A percentile compares a stretch with the other conserved stretches of the same genome.
These are phyloP conservation scores for Gnaphalium uliginosum DNA, from an alignment of 129 eudicot genomes.

Conservation along the genomic window DNA sequence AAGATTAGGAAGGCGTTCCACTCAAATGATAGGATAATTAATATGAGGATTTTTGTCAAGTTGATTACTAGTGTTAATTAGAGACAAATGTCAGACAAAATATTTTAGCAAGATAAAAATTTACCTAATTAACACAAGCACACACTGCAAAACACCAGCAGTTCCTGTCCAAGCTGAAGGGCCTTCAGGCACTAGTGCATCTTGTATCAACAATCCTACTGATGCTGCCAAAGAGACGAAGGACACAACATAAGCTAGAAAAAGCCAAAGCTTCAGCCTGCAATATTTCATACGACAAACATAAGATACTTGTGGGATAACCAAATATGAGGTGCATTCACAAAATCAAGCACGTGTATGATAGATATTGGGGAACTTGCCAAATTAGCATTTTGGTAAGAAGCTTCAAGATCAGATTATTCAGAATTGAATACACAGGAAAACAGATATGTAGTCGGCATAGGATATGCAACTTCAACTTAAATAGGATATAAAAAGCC, in stretches of 20 bases:
- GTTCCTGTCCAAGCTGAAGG: slow-evolving; percentile 98
- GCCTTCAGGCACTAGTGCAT: slow-evolving; percentile 70
- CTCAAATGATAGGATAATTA: not conserved
- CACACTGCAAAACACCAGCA: slow-evolving; percentile 96
- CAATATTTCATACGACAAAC: slow-evolving; percentile 19
- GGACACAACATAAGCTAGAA: slow-evolving; percentile 88
- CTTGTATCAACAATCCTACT: slow-evolving; percentile 91
- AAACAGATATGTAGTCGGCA: not conserved
- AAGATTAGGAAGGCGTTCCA: not conserved
- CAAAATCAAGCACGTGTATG: not conserved
- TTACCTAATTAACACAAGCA: slow-evolving; percentile 84
- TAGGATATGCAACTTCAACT: not conserved
- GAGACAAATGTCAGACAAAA: not conserved
- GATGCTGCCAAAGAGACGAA: slow-evolving; percentile 97
- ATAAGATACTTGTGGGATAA: slow-evolving; percentile 15
- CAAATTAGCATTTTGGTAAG: not conserved
- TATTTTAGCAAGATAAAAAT: not conserved
- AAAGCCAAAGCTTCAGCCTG: slow-evolving; percentile 98
- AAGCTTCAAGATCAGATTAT: not conserved
- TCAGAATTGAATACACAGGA: not conserved
- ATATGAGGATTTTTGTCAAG: not conserved
- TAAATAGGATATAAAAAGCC: not conserved
- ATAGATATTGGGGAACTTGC: not conserved
- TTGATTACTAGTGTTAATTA: not conserved
- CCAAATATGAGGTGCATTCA: not conserved